Evolutionary conservation across 164 flowering plant genomes (phyloP).

Genomic region (Magnolia changhungtana): DNA sequence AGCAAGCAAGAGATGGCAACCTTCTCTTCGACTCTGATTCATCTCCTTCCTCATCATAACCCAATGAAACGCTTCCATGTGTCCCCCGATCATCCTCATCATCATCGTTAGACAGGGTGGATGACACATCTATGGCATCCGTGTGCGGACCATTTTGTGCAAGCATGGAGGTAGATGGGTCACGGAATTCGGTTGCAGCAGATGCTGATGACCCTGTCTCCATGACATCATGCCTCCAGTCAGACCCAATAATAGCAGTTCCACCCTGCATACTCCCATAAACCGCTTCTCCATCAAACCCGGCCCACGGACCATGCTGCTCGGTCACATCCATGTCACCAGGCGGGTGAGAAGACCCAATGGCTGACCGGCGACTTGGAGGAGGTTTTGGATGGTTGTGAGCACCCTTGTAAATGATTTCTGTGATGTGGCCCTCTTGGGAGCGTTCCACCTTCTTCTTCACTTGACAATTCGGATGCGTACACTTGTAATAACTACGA

Average conservation of each 20-base stretch:
- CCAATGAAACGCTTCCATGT: slow-evolving; percentile 72
- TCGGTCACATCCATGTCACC: slow-evolving; percentile 43
- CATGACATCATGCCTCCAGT: slow-evolving; percentile 50
- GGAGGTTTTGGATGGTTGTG: slow-evolving; percentile 88
- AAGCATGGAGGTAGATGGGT: slow-evolving; percentile 38
- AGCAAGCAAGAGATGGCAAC: slow-evolving; percentile 22
- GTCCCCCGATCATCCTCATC: slow-evolving; percentile 76
- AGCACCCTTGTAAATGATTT: slow-evolving; percentile 83
- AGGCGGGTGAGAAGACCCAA: slow-evolving; percentile 50
- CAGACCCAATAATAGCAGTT: slow-evolving; percentile 24
- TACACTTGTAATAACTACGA: slow-evolving; percentile 83
- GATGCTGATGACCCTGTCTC: slow-evolving; percentile 55
- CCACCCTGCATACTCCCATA: slow-evolving; percentile 45
- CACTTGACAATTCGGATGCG: slow-evolving; percentile 78
- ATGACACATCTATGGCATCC: slow-evolving; percentile 60
- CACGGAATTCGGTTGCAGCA: slow-evolving; percentile 36
- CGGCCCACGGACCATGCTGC: slow-evolving; percentile 29
- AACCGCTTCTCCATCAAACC: slow-evolving; percentile 31
- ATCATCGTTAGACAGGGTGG: slow-evolving; percentile 73
- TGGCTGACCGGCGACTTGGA: slow-evolving; percentile 49
- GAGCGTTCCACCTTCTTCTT: slow-evolving; percentile 93
- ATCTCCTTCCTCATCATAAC: slow-evolving; percentile 77
- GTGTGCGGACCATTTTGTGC: slow-evolving; percentile 40
- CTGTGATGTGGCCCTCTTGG: slow-evolving; percentile 78
- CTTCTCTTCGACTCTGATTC: slow-evolving; percentile 93